These are phyloP conservation scores for Elongisporangium anandrum DNA, from an alignment of 352 stramenopile species.

Conservation along the genomic window DNA sequence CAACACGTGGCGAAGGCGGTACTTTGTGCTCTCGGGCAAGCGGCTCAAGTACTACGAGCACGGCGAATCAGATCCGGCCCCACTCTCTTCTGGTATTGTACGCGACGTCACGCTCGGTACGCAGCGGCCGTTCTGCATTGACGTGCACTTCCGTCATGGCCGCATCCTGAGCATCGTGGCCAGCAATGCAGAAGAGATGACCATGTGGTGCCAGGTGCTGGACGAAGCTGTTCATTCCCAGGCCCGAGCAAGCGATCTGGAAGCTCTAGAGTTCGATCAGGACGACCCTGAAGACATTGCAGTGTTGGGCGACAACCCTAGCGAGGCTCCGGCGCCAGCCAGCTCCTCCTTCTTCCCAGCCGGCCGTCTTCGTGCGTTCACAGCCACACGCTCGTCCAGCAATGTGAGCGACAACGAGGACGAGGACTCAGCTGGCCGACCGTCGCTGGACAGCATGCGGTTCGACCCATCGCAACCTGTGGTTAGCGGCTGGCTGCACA, in stretches of 20 bases:
- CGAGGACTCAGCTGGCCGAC: constrained; percentile 6
- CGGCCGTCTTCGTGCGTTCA: background rate
- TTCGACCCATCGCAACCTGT: constrained; percentile 33
- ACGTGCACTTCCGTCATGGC: constrained; percentile 59
- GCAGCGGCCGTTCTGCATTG: constrained; percentile 59
- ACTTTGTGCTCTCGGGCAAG: constrained; percentile 51
- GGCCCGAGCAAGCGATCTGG: constrained; percentile 19
- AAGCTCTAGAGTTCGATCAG: constrained; percentile 43
- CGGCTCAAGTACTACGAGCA: constrained; percentile 43
- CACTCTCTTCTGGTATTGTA: constrained; percentile 52
- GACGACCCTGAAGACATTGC: constrained; percentile 47
- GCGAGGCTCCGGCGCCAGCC: constrained; percentile 2
- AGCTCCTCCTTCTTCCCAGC: background rate
- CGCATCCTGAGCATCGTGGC: constrained; percentile 60
- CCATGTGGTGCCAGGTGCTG: constrained; percentile 55
- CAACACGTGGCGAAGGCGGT: constrained; percentile 65
- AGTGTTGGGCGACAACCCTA: constrained; percentile 20
- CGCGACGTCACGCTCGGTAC: constrained; percentile 48
- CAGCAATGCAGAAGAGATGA: constrained; percentile 45
- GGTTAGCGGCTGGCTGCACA: constrained; percentile 69
- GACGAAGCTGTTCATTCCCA: constrained; percentile 36
- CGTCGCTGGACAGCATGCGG: constrained; percentile 14
- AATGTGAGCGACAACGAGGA: constrained; percentile 3
- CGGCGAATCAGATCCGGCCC: constrained; percentile 4
- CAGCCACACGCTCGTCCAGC: background rate